Evolutionary conservation across 495 filamentous ascomycete genomes (phyloP), one percentile per base, ranked within the genome.

Genomic region (Jackrogersella multiformis): DNA sequence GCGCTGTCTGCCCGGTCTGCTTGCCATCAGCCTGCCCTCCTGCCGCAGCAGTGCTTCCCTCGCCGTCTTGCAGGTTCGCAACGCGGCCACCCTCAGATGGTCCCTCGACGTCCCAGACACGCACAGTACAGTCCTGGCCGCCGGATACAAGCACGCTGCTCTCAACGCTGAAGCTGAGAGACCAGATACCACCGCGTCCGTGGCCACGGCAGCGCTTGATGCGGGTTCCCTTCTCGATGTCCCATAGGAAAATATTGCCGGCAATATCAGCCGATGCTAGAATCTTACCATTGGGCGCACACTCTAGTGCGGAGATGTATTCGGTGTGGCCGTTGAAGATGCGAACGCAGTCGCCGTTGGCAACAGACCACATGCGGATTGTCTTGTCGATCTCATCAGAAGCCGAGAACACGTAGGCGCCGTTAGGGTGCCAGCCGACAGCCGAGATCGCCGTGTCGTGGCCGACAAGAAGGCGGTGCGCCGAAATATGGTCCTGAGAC

Each of bases 331-430:
- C 96, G 2, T 90, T 94, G 74, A 98, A 98, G 71, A 98, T 85
- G 16, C 95, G 90, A 0, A 97, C 92, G 39, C 91, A 89, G 57
- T 88, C 88, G 18, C 95, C 95, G 6, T 87, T 92, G 1, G 83
- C 81, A n/a, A 97, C 82, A n/a, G 91, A 86, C 94, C 95, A 99
- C 94, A 99, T 97, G 16, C 95, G 89, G 18, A 97, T 92, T 0
- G 93, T 93, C 78, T 92, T 92, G 76, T 99, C 95, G 44, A 84
- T 88, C 60, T 82, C 78, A 54, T 87, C 84, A 49, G 90, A 93
- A 0, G 89, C 92, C 1, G 95, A 97, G 79, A 98, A 97, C 48
- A 97, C 79, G 66, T 98, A 98, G 4, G 88, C 86, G 5, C 90
- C 91, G 74, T 98, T 99, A 1, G 94, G 93, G 70, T 99, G 95